phyloP scores from a whole-genome alignment of 306 rosid genomes.

The Begonia fuchsioides region DNA sequence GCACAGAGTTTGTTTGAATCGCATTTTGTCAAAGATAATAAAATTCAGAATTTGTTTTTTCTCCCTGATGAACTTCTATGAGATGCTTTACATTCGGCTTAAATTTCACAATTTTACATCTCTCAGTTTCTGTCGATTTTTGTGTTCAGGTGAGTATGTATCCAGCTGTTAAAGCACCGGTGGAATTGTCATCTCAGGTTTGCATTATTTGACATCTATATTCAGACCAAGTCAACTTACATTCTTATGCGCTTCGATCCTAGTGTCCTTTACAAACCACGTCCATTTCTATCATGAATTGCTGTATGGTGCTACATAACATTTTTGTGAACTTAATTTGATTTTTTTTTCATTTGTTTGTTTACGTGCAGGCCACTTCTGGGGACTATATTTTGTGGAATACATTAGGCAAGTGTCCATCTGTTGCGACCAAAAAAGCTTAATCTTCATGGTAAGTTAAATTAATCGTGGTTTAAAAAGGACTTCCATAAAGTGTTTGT shows the following conservation, averaged over 20 bases:
- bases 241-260: not conserved
- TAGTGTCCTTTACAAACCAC: not conserved
- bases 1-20: no score
- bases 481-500: no score
- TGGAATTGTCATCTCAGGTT: slow-evolving; percentile 75
- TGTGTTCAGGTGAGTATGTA: slow-evolving; percentile 68
- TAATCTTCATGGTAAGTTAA: slow-evolving; percentile 1
- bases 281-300: not conserved
- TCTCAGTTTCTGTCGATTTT: not conserved
- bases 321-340: not conserved
- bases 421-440: slow-evolving; percentile 10
- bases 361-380: slow-evolving; percentile 41
- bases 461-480: no score
- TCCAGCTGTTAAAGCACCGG: slow-evolving; percentile 85
- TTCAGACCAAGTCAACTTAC: not conserved
- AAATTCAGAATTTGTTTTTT: no score
- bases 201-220: not conserved
- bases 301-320: not conserved
- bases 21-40: no score
- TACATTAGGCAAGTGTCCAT: slow-evolving; percentile 79
- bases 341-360: not conserved
- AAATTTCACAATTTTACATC: not conserved
- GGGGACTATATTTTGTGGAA: slow-evolving; percentile 95
- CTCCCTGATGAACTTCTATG: not conserved
- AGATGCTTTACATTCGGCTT: not conserved